phyloP scores from a whole-genome alignment of 2,329 filamentous ascomycete genomes.

The Aspergillus candidus region DNA sequence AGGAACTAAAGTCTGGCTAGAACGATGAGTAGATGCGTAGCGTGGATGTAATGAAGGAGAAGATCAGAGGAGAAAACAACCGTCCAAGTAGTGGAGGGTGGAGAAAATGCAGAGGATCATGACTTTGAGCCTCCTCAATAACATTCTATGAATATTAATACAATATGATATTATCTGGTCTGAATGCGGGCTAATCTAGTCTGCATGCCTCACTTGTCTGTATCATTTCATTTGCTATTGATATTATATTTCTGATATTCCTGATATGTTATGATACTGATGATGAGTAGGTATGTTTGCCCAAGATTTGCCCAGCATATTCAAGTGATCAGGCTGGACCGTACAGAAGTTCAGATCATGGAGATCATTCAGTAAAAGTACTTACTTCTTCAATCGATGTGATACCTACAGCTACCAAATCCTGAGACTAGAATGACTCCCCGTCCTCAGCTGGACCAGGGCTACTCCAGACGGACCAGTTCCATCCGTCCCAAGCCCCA shows the following conservation, averaged over 20 bases:
- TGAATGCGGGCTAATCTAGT: no score
- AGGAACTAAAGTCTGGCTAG: neutral
- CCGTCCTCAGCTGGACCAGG: neutral
- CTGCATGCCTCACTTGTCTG: no score
- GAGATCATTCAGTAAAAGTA: neutral
- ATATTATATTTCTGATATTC: no score
- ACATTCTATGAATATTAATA: conserved; percentile 1
- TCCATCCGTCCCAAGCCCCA: neutral
- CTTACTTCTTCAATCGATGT: neutral
- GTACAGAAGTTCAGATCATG: no score
- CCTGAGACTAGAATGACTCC: neutral
- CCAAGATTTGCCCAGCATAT: no score
- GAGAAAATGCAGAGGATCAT: conserved; percentile 10
- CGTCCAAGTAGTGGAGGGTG: neutral
- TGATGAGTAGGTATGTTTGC: no score
- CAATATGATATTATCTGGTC: conserved; percentile 1
- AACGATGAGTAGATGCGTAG: conserved; percentile 3
- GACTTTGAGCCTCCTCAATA: conserved; percentile 20
- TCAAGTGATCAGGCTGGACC: no score
- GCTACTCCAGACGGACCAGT: conserved; percentile 1
- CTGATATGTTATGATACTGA: no score
- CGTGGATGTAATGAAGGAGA: conserved; percentile 6
- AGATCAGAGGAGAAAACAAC: neutral
- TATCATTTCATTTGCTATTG: no score
- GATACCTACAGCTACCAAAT: neutral